Evolutionary conservation across 2,329 filamentous ascomycete species (phyloP), one percentile per base, ranked within the genome.

Genomic region (Clonostachys rhizophaga): DNA sequence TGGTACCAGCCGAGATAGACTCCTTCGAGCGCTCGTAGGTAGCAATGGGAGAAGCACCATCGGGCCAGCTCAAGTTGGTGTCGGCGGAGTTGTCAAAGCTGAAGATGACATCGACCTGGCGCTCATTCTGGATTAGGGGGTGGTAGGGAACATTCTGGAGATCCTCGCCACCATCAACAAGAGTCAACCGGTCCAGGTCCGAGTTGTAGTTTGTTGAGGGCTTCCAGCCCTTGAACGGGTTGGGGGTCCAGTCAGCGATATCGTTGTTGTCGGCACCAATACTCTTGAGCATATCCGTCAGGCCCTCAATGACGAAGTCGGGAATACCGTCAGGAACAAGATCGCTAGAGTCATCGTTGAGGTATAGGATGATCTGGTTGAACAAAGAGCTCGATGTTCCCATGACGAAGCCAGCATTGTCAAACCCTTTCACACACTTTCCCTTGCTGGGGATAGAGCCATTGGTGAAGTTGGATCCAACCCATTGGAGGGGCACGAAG

Each of bases 91-190:
- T 82, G 66, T 87, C 84, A 58, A 81, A 72, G 44, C 82, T 81
- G 61, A 86, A 75, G 58, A 87, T 73, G 45, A 86, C 76, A 58
- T 84, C 80, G 50, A 86, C 70, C 49, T 67, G 61, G 47, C 81
- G 75, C 7, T 68, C 54, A 24, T 68, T 69, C 8, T 75, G 62
- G 47, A 72, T 64, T 34, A 73, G 87, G 3, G 70, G 89, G 61
- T 90, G 81, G 8, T 92, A 74, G 6, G 89, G 89, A 42, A 95
- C 78, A 63, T 94, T 94, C 58, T 95, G 86, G 2, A 79, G 63
- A 63, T 94, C 89, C 60, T 89, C 81, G 20, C 89, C 89, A 36
- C 89, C 89, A 55, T 95, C 89, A 12, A 92, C 88, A 5, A 95
- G 75, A 5, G 84, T 87, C 12, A 95, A 77, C 12, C 70, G 63